These are phyloP conservation scores for Ophiostoma novo-ulmi DNA, from an alignment of 2,329 filamentous ascomycete genomes.

Conservation along the genomic window DNA sequence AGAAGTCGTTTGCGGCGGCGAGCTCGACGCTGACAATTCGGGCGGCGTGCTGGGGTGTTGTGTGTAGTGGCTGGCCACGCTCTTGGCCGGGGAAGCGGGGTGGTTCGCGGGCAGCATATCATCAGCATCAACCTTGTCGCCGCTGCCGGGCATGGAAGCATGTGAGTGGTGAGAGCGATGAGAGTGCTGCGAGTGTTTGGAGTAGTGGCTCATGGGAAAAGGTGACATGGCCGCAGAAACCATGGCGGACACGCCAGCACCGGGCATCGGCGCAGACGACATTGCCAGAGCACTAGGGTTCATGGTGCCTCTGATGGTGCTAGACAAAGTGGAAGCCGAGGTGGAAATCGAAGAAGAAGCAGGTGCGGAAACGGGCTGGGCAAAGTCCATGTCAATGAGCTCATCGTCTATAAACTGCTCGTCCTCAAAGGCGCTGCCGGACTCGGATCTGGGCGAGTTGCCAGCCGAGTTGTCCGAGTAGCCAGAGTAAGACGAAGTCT, in stretches of 20 bases:
- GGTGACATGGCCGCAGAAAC: slow-evolving; percentile 35
- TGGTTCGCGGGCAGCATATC: slow-evolving; percentile 28
- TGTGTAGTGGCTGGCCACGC: slow-evolving; percentile 47
- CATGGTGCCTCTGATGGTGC: slow-evolving; percentile 31
- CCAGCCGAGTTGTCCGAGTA: slow-evolving; percentile 53
- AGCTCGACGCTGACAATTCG: slow-evolving; percentile 57
- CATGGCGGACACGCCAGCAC: slow-evolving; percentile 26
- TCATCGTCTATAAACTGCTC: slow-evolving; percentile 42
- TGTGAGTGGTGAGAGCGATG: slow-evolving; percentile 2
- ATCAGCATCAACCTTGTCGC: slow-evolving; percentile 17
- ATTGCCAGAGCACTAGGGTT: slow-evolving; percentile 37
- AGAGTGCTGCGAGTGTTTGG: slow-evolving; percentile 46
- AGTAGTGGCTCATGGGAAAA: slow-evolving; percentile 43
- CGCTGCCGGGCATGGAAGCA: slow-evolving; percentile 1
- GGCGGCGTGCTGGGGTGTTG: slow-evolving; percentile 44
- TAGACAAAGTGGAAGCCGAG: slow-evolving; percentile 21
- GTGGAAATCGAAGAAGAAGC: slow-evolving; percentile 23
- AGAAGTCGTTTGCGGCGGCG: slow-evolving; percentile 42
- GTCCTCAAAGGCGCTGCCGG: slow-evolving; percentile 38
- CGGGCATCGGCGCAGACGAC: slow-evolving; percentile 40
- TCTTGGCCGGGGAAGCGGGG: slow-evolving; percentile 47
- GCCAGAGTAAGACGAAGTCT: slow-evolving; percentile 48
- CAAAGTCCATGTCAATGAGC: slow-evolving; percentile 23
- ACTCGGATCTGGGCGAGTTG: slow-evolving; percentile 49
- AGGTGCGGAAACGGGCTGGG: slow-evolving; percentile 6